Percentiles rank a stretch among this genome's conserved stretches.
Conservation (phyloP, 1,284 basidiomycete species). For the Microbotryum saponariae region DNA sequence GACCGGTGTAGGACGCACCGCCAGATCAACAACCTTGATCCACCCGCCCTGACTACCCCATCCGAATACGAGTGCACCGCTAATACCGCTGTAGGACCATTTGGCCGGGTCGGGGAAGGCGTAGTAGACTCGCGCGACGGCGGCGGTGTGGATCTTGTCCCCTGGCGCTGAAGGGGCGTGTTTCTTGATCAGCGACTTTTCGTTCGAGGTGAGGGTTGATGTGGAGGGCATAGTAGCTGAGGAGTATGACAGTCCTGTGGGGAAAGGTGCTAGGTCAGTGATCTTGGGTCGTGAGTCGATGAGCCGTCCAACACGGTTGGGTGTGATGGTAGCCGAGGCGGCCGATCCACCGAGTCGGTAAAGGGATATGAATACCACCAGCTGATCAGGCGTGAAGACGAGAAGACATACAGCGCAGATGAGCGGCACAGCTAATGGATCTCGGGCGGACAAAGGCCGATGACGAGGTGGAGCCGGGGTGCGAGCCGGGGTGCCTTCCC, state of each 20-base stretch:
- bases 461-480: too few species aligned
- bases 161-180: slow-evolving; percentile 13
- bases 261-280: too few species aligned
- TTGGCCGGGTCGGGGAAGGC: slow-evolving; percentile 60
- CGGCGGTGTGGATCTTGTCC: slow-evolving; percentile 58
- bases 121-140: slow-evolving; percentile 78
- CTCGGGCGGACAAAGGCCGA: too few species aligned
- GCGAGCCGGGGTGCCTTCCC: too few species aligned
- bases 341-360: too few species aligned
- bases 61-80: slow-evolving; percentile 69
- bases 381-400: too few species aligned
- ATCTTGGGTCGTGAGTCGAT: too few species aligned
- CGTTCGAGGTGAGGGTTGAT: slow-evolving; percentile 29
- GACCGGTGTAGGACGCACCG: slow-evolving; percentile 38
- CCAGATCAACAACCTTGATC: slow-evolving; percentile 72
- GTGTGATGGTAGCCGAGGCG: too few species aligned
- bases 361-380: too few species aligned
- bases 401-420: too few species aligned
- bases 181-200: slow-evolving; percentile 34
- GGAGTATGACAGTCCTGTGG: not conserved
- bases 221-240: slow-evolving; percentile 23
- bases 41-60: slow-evolving; percentile 52
- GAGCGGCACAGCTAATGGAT: too few species aligned
- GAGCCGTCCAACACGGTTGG: too few species aligned
- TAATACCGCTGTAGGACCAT: slow-evolving; percentile 77